A percentile compares a stretch with the other conserved stretches of the same genome.
phyloP scores from a whole-genome alignment of 176 grass and related monocot species.

The Aegilops longissima region DNA sequence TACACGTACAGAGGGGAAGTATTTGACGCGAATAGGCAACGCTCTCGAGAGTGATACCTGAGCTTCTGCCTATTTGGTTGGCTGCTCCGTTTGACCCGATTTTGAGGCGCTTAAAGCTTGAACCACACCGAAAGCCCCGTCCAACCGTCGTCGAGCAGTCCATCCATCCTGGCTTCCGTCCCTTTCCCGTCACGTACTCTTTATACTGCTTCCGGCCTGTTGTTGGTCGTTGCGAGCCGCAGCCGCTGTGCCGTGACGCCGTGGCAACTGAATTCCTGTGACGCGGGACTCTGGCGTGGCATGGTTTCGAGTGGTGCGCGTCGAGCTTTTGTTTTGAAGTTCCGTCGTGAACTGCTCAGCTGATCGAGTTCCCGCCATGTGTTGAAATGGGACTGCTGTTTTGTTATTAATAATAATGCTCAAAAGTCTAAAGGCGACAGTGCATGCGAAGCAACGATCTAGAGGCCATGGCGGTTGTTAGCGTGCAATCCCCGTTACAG shows the following conservation, averaged over 20 bases:
- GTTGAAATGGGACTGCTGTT: no score
- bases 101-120: neutral
- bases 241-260: neutral
- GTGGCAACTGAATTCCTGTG: neutral
- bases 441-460: no score
- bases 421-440: no score
- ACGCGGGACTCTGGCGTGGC: no score
- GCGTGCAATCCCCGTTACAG: no score
- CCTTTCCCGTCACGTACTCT: neutral
- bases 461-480: no score
- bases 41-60: neutral
- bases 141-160: neutral
- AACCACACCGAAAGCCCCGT: neutral
- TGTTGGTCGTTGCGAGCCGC: neutral
- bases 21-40: neutral
- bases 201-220: neutral
- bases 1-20: neutral
- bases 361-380: no score
- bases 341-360: no score
- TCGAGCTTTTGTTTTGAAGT: no score
- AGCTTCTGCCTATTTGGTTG: neutral
- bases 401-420: no score
- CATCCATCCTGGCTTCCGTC: neutral
- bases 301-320: neutral
- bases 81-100: neutral